These are phyloP conservation scores for Chrysoporthe puriensis DNA, from an alignment of 2,329 filamentous ascomycete genomes.

Conservation along the genomic window DNA sequence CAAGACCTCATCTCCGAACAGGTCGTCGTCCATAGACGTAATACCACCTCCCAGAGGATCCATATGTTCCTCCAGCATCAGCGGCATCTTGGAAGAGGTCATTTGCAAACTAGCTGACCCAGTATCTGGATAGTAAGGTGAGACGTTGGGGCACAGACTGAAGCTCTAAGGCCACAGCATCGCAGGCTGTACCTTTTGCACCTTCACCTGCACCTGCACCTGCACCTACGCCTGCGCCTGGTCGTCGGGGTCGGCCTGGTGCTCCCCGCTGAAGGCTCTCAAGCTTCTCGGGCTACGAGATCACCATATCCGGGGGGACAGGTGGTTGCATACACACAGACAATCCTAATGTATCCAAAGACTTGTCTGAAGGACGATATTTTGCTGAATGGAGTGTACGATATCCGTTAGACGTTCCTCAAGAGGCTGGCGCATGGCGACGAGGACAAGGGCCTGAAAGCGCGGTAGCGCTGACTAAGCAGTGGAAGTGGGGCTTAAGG, in stretches of 20 bases:
- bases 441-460: neutral
- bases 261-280: neutral
- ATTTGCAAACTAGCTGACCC: slow-evolving; percentile 30
- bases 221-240: neutral
- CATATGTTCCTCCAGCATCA: slow-evolving; percentile 61
- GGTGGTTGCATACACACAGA: neutral
- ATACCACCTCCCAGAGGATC: slow-evolving; percentile 55
- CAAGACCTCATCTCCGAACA: slow-evolving; percentile 45
- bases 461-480: neutral
- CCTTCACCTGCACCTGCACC: too few relatives aligned
- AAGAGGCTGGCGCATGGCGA: neutral
- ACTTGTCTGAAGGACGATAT: neutral
- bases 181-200: too few relatives aligned
- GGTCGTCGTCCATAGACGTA: slow-evolving; percentile 71
- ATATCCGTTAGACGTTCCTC: neutral
- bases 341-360: neutral
- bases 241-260: neutral
- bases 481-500: neutral
- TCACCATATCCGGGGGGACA: neutral
- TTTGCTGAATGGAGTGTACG: neutral
- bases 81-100: slow-evolving; percentile 46
- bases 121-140: neutral
- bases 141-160: neutral
- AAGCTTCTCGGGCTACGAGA: neutral
- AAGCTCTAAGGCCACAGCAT: slow-evolving; percentile 1